Base-by-base conservation (phyloP, 345 rosid genomes). In the Eucalyptus marginata region DNA sequence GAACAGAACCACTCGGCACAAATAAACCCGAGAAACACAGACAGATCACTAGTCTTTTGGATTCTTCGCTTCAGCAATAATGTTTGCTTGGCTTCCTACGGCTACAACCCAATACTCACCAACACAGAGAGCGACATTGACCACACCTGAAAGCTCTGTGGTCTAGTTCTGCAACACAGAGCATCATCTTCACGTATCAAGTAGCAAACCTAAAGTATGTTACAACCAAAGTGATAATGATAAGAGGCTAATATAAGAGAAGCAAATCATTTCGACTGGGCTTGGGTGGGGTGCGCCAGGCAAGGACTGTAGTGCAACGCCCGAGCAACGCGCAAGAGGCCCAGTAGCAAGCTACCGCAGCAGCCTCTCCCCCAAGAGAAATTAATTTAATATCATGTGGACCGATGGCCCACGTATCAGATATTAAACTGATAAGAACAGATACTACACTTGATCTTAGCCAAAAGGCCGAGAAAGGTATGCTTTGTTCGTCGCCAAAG, bases 401-500 rank as follows among this genome's bases (percentile, higher is more conserved):
- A 29, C 89, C 90, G 13, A 62, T 91, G 92, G 40, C 89, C 36
- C 91, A 90, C 92, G 79, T 88, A 90, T 94, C 94, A 92, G 88
- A 92, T 93, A 94, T 93, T 94, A 92, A 93, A 93, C 92, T 93
- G 93, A 93, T 93, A 94, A 94, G 90, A 92, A 91, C 92, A 91
- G 93, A 93, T 93, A 93, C 93, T 93, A 93, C 93, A 92, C 94
- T 92, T 92, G 94, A 93, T 94, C 94, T 92, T 93, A 93, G 93
- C 95, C 93, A 93, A 92, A 92, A 93, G 95, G 94, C 95, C 93
- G 93, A 94, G 93, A 92, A 94, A 92, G 93, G 92, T 91, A 92
- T 90, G 92, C 68, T 8, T 24, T 52, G 11, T 8, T 0, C 11
- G 24, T 5, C 2, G 43, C 44, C 80, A 17, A 3, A 8, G 24